Base-by-base conservation (phyloP, 208 protist species). In the Leishmania martiniquensis region DNA sequence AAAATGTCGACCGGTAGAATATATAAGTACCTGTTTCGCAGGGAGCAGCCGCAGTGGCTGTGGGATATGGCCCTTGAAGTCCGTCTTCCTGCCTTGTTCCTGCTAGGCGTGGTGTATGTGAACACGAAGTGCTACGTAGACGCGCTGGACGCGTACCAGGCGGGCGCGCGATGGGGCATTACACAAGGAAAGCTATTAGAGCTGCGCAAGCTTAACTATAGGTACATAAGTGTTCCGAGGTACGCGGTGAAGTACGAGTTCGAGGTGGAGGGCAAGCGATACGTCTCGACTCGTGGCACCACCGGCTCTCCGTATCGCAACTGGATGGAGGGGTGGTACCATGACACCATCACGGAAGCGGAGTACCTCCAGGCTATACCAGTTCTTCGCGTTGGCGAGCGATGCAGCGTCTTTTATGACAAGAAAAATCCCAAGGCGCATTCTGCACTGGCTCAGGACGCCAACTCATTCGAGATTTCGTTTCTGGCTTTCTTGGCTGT, bases 301-400 rank as follows among this genome's bases (percentile, higher is more conserved):
- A 97, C 93, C 0, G 91, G 91, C 13, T 96, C 91, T 34, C 91
- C 92, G 15, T 97, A 95, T 77, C 86, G 91, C 34, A 87, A 89
- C 70, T 95, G 91, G 90, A 95, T 97, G 91, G 51, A 78, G 44
- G 57, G 74, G 39, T 94, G 88, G 57, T 95, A 97, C 80, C 89
- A 87, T 34, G 93, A 97, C 83, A 95, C 92, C 20, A 95, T 97
- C 73, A 97, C 93, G 12, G 93, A 97, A 85, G 88, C 92, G 22
- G 78, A 97, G 84, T 97, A 97, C 76, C 91, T 97, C 32, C 93
- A 97, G 83, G 86, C 91, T 17, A 95, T 97, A 60, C 93, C 93
- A 39, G 87, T 95, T 15, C 87, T 97, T 20, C 93, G 93, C 55
- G 87, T 92, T 29, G 91, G 91, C 9, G 91, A 95, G 79, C 84